Evolutionary conservation across 2,329 filamentous ascomycete species (phyloP), one percentile per base, ranked within the genome.

Genomic region (Beauveria australis): DNA sequence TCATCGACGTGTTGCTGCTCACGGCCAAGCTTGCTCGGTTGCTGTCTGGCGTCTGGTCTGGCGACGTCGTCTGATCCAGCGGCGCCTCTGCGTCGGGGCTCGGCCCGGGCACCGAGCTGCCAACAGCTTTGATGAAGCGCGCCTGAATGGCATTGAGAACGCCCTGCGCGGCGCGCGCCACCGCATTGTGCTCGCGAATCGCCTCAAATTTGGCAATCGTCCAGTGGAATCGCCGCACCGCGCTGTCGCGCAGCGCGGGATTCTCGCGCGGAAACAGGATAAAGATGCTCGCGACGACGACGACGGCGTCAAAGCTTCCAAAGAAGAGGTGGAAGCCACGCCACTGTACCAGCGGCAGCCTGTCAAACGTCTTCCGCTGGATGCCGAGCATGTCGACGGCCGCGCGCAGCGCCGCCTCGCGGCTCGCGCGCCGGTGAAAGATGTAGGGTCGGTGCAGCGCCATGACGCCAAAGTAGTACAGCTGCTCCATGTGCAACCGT

Each of bases 281-380:
- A 67, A 82, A 85, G 37, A 86, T 80, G 19, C 82, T 80, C 0
- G 84, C 80, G 58, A 86, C 76, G 60, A 87, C 75, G 18, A 87
- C 81, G 22, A 86, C 79, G 16, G 84, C 84, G 65, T 87, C 84
- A 62, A 87, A 87, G 7, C 82, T 86, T 57, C 82, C 82, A 57
- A 85, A 85, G 68, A 86, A 86, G 3, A 87, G 74, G 18, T 79
- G 75, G 64, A 83, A 83, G 26, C 76, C 74, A 57, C 70, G 72
- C 74, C 74, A 85, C 55, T 83, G 79, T 47, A 79, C 75, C 18
- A 78, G 76, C 19, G 75, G 74, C 14, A 85, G 69, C 37, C 74
- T 72, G 59, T 77, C 73, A 65, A 84, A 80, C 53, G 80, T 75
- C 41, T 73, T 67, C 62, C 77, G 75, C 67, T 87, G 84, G 18